phyloP scores from a whole-genome alignment of 257 asterid species.

The Rehmannia glutinosa region DNA sequence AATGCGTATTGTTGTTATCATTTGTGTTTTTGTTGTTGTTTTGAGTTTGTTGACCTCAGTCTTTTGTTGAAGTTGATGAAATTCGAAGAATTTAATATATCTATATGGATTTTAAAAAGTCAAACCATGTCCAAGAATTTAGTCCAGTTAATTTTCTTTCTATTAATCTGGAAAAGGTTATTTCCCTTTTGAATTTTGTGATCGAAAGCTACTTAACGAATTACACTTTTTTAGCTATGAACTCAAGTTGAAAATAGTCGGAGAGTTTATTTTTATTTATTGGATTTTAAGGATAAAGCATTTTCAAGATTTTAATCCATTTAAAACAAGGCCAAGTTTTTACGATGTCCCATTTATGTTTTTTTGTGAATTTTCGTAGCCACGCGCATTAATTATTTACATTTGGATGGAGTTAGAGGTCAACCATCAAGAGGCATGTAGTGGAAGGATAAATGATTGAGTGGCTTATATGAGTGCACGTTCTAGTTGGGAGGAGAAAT shows the following conservation, averaged over 20 bases:
- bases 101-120: background rate
- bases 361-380: background rate
- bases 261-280: background rate
- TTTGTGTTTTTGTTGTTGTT: background rate
- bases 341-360: background rate
- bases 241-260: background rate
- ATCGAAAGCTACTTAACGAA: too few relatives aligned
- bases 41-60: background rate
- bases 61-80: background rate
- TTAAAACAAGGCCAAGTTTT: background rate
- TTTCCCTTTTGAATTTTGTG: too few relatives aligned
- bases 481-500: background rate
- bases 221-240: background rate
- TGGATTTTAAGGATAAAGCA: background rate
- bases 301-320: background rate
- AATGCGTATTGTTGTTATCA: background rate
- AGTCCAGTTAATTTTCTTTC: background rate
- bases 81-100: background rate
- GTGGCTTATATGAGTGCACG: constrained; percentile 11
- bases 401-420: constrained; percentile 16
- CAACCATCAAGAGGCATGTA: constrained; percentile 6
- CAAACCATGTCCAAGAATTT: background rate
- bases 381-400: background rate
- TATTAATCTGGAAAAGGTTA: too few relatives aligned
- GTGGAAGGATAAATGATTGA: constrained; percentile 19